These are phyloP conservation scores for Saccharomyces uvarum DNA, from an alignment of 1,139 yeast species.

Conservation along the genomic window DNA sequence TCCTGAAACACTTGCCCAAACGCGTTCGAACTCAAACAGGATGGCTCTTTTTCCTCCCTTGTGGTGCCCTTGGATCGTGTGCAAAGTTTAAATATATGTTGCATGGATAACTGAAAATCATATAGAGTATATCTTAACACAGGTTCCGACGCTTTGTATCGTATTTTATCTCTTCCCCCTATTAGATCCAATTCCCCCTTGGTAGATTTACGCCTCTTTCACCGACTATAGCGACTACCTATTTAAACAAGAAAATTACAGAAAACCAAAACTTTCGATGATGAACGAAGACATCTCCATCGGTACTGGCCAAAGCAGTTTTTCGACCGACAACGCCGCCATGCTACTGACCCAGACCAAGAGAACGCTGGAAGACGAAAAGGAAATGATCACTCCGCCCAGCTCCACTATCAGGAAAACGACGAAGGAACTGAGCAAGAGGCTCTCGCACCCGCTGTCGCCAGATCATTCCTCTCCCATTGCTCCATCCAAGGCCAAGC, in stretches of 20 bases:
- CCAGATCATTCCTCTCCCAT: conserved; percentile 45
- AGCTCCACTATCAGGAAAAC: conserved; percentile 17
- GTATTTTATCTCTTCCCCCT: conserved; percentile 4
- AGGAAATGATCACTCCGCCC: conserved; percentile 23
- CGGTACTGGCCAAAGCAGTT: background rate
- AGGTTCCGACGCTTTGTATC: background rate
- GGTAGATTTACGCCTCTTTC: background rate
- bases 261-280: background rate
- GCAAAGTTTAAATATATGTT: background rate
- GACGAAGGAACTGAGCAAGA: background rate
- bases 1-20: background rate
- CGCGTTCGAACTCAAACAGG: background rate
- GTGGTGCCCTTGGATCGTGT: background rate
- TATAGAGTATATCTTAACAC: background rate
- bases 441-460: conserved; percentile 30
- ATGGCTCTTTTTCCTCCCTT: background rate
- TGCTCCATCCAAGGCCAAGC: conserved; percentile 21
- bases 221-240: background rate
- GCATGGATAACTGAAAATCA: background rate
- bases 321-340: background rate
- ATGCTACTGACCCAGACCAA: conserved; percentile 1
- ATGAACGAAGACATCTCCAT: conserved; percentile 2
- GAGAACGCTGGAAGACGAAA: conserved; percentile 5
- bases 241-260: background rate
- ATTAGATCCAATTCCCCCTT: background rate